Conservation (phyloP, 441 rosid species). For the Euphorbia schlechtendalii region DNA sequence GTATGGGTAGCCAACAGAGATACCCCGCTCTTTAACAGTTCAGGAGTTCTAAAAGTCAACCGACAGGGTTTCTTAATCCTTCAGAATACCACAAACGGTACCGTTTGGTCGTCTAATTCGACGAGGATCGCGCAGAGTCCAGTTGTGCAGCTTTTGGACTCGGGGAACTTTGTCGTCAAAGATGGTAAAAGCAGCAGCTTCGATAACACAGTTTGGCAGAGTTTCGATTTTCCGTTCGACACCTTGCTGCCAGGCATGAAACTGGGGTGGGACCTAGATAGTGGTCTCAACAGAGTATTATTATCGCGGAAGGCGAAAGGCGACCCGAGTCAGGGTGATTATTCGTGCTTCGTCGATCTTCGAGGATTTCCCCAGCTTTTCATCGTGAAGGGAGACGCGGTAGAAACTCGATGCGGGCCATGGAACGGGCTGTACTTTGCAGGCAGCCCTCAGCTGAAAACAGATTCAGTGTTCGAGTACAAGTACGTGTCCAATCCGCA, state of each 20-base stretch:
- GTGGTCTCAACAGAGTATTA: neutral
- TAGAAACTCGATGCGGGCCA: slow-evolving; percentile 5
- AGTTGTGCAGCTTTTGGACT: slow-evolving; percentile 12
- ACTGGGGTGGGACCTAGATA: slow-evolving; percentile 17
- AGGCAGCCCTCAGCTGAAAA: slow-evolving; percentile 4
- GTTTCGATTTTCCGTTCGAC: slow-evolving; percentile 16
- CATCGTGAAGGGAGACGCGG: neutral
- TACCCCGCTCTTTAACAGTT: slow-evolving; percentile 9
- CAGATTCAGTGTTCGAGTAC: slow-evolving; percentile 1
- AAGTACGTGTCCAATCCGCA: neutral
- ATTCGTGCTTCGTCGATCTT: slow-evolving; percentile 1
- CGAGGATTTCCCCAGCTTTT: slow-evolving; percentile 15
- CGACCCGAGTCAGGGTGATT: slow-evolving; percentile 20
- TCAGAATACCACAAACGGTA: slow-evolving; percentile 6
- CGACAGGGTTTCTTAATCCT: slow-evolving; percentile 15
- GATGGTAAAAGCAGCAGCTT: slow-evolving; percentile 9
- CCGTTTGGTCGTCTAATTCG: slow-evolving; percentile 23
- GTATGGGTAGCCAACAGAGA: slow-evolving; percentile 31
- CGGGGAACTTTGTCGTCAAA: slow-evolving; percentile 22
- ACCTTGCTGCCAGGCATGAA: slow-evolving; percentile 20
- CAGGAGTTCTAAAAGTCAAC: slow-evolving; percentile 17
- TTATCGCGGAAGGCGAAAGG: slow-evolving; percentile 17
- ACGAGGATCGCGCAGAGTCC: slow-evolving; percentile 7
- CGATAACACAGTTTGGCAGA: slow-evolving; percentile 15
- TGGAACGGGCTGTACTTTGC: slow-evolving; percentile 15